Conservation (phyloP, 169 alveolate species). For the Plasmodium gaboni region DNA sequence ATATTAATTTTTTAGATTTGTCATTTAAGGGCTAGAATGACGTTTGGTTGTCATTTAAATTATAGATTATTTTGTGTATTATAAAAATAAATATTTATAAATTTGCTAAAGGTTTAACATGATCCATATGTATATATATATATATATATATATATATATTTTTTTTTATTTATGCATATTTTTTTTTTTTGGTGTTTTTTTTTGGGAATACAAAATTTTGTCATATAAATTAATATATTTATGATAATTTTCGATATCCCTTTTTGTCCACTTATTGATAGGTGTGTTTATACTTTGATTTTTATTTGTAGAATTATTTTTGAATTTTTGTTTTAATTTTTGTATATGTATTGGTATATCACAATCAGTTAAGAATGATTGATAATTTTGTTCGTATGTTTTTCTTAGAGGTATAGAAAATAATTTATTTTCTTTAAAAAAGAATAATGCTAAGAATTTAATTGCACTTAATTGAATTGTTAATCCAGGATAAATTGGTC, state of each 20-base stretch:
- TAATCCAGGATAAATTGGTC: constrained; percentile 68
- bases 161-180: too few relatives aligned
- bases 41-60: too few relatives aligned
- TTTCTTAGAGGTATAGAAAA: constrained; percentile 56
- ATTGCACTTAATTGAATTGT: constrained; percentile 61
- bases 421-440: constrained; percentile 61
- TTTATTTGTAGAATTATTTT: constrained; percentile 16
- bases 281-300: constrained; percentile 46
- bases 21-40: too few relatives aligned
- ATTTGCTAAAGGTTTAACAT: too few relatives aligned
- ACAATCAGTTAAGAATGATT: constrained; percentile 43
- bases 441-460: constrained; percentile 61
- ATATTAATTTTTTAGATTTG: too few relatives aligned
- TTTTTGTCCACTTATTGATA: constrained; percentile 47
- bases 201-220: constrained; percentile 37
- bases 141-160: too few relatives aligned
- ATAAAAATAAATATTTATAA: too few relatives aligned
- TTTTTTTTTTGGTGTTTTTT: neutral
- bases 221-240: constrained; percentile 32
- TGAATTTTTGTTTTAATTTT: constrained; percentile 41
- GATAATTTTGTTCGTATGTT: constrained; percentile 34
- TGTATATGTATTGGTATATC: constrained; percentile 68
- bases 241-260: constrained; percentile 62
- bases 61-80: too few relatives aligned
- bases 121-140: too few relatives aligned